phyloP scores from a whole-genome alignment of 176 grass and related monocot genomes.

The Metroxylon sagu region DNA sequence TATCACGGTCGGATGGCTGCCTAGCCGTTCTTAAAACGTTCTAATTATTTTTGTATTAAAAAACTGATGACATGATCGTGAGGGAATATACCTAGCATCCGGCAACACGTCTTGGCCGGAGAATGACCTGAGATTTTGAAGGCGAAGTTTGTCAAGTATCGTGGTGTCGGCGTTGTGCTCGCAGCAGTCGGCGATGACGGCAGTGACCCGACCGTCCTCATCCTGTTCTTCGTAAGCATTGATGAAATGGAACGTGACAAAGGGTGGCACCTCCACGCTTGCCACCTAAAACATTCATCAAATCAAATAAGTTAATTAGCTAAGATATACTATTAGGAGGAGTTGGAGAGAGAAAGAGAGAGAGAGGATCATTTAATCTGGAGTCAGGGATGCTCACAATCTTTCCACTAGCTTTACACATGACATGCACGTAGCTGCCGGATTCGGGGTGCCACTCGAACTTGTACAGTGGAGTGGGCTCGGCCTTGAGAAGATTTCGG shows the following conservation, averaged over 20 bases:
- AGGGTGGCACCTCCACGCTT: slow-evolving; percentile 89
- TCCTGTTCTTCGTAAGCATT: slow-evolving; percentile 94
- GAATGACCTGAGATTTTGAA: slow-evolving; percentile 56
- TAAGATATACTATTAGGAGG: no score
- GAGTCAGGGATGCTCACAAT: slow-evolving; percentile 32
- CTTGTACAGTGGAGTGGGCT: slow-evolving; percentile 98
- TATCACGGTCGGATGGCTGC: no score
- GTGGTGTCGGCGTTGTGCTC: slow-evolving; percentile 87
- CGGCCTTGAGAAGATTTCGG: slow-evolving; percentile 72
- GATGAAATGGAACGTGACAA: slow-evolving; percentile 97
- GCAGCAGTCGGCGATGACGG: slow-evolving; percentile 83
- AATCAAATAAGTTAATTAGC: no score
- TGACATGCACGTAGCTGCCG: slow-evolving; percentile 94
- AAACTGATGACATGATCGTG: no score
- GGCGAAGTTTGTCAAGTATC: slow-evolving; percentile 86
- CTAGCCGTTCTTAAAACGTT: no score
- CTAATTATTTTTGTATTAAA: no score
- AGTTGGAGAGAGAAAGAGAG: no score
- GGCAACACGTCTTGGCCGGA: slow-evolving; percentile 67
- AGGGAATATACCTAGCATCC: slow-evolving; percentile 53
- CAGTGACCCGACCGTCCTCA: slow-evolving; percentile 57
- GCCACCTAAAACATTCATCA: slow-evolving; percentile 38
- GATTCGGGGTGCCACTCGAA: slow-evolving; percentile 82
- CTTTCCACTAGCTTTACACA: slow-evolving; percentile 93
- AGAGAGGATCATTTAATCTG: no score